These are phyloP conservation scores for Leccinum rimulosum DNA, from an alignment of 768 basidiomycete species.

Conservation along the genomic window DNA sequence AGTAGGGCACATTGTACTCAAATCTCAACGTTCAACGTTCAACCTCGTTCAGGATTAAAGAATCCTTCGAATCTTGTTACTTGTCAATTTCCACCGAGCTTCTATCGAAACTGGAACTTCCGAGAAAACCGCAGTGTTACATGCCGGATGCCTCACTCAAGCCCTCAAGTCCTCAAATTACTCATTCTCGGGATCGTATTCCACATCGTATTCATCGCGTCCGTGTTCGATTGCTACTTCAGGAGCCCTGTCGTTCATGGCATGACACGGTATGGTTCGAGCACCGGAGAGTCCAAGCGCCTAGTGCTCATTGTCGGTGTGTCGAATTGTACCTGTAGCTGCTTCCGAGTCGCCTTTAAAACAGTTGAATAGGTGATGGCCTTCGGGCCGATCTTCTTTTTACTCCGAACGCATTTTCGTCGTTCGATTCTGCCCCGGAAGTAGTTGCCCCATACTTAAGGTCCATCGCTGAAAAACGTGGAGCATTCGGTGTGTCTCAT, in stretches of 20 bases:
- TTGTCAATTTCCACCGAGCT: not conserved
- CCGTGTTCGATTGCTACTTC: slow-evolving; percentile 87
- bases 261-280: slow-evolving; percentile 56
- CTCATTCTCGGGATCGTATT: slow-evolving; percentile 70
- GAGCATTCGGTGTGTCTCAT: slow-evolving; percentile 83
- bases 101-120: not conserved
- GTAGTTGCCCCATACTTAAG: slow-evolving; percentile 74
- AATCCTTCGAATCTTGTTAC: not conserved
- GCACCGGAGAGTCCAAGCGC: slow-evolving; percentile 56
- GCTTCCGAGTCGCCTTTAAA: not conserved
- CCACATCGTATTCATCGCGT: slow-evolving; percentile 68
- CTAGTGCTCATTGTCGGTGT: slow-evolving; percentile 79
- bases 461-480: slow-evolving; percentile 60
- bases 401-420: slow-evolving; percentile 56
- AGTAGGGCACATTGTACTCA: not conserved
- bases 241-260: slow-evolving; percentile 79
- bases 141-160: slow-evolving; percentile 18
- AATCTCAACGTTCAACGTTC: not conserved
- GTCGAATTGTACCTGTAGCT: slow-evolving; percentile 10
- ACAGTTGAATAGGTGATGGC: slow-evolving; percentile 60
- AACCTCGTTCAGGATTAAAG: too few species aligned
- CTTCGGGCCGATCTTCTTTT: slow-evolving; percentile 80
- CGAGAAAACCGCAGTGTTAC: not conserved
- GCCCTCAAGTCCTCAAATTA: slow-evolving; percentile 34
- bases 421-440: slow-evolving; percentile 48